Percentiles rank a stretch among this genome's conserved stretches.
Conservation (phyloP, 176 grass and related monocot genomes). For the Saccharum officinarum region DNA sequence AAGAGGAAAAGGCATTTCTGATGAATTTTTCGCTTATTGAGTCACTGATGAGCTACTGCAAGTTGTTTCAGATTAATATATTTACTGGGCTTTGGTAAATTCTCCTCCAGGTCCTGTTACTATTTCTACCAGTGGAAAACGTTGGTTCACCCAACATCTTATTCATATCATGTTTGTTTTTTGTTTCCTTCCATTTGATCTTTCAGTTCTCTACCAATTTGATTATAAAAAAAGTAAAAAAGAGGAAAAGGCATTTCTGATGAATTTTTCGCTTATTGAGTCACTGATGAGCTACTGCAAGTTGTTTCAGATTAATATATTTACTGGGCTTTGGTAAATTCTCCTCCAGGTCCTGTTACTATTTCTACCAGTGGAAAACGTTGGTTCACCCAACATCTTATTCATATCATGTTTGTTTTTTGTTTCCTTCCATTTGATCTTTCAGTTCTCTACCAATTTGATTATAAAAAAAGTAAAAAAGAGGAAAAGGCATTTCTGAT, state of each 20-base stretch:
- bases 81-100: conserved; percentile 60
- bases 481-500: no score
- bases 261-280: no score
- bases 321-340: conserved; percentile 54
- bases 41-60: no score
- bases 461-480: no score
- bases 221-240: no score
- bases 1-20: no score
- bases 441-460: background rate
- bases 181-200: background rate
- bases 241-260: no score
- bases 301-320: conserved; percentile 62
- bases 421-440: background rate
- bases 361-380: background rate
- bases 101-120: background rate
- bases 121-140: background rate
- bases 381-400: background rate
- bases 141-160: background rate
- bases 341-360: background rate
- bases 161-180: background rate
- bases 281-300: no score
- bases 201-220: background rate
- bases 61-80: conserved; percentile 65
- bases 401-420: background rate
- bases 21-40: no score